Conservation (phyloP, 106 monocot genomes). For the Triglochin maritima region DNA sequence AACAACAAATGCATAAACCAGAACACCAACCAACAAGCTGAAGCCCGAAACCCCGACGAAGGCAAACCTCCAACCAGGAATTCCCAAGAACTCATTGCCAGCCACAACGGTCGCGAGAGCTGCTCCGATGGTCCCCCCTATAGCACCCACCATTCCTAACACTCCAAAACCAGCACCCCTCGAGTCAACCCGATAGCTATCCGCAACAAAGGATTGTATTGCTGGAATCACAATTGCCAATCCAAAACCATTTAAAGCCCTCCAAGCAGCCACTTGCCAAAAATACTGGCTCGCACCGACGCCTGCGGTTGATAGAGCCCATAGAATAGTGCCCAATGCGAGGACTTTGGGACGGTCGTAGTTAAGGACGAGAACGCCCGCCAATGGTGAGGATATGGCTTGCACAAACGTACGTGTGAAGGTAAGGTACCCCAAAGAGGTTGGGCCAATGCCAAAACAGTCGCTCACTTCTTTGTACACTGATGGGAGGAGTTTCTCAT, state of each 20-base stretch:
- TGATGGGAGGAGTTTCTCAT: slow-evolving; percentile 94
- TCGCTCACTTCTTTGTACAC: slow-evolving; percentile 97
- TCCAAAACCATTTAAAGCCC: slow-evolving; percentile 89
- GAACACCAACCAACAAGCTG: slow-evolving; percentile 72
- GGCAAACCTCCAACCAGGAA: slow-evolving; percentile 88
- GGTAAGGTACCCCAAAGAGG: slow-evolving; percentile 87
- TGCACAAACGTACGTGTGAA: slow-evolving; percentile 75
- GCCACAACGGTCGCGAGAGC: slow-evolving; percentile 86
- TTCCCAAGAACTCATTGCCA: slow-evolving; percentile 55
- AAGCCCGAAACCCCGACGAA: slow-evolving; percentile 69
- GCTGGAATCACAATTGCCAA: slow-evolving; percentile 89
- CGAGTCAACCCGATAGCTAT: slow-evolving; percentile 61
- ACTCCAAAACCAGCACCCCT: slow-evolving; percentile 84
- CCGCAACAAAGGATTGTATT: slow-evolving; percentile 90
- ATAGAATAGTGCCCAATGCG: slow-evolving; percentile 65
- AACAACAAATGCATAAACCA: slow-evolving; percentile 62
- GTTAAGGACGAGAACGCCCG: slow-evolving; percentile 73
- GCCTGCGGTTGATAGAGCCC: slow-evolving; percentile 88
- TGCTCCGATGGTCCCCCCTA: slow-evolving; percentile 83
- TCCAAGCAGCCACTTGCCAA: slow-evolving; percentile 63
- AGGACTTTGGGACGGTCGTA: slow-evolving; percentile 80
- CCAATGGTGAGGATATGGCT: slow-evolving; percentile 76
- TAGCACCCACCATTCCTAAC: slow-evolving; percentile 51
- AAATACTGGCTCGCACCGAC: slow-evolving; percentile 71
- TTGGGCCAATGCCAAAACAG: slow-evolving; percentile 76